Conservation (phyloP, 108 stramenopile species). For the Ochromonas danica region DNA sequence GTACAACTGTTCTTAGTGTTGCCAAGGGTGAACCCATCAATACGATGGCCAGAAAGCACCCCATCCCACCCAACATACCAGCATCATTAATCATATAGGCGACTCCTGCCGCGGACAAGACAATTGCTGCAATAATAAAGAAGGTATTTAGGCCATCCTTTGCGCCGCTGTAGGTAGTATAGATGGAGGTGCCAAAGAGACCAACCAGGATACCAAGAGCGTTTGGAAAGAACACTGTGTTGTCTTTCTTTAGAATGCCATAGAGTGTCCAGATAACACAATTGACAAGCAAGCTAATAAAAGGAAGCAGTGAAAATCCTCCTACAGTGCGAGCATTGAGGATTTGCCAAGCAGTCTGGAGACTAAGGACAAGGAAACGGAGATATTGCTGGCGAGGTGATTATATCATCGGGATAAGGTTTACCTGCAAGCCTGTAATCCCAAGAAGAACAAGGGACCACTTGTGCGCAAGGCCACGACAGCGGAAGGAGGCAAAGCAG, state of each 20-base stretch:
- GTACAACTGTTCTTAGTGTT: neutral
- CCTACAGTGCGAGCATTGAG: neutral
- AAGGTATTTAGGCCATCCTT: neutral
- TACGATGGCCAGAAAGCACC: neutral
- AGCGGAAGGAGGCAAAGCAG: no score
- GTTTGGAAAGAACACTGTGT: constrained; percentile 15
- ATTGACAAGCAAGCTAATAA: constrained; percentile 1
- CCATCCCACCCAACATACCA: neutral
- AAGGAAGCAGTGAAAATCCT: neutral
- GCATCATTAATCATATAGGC: neutral
- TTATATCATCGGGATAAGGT: no score
- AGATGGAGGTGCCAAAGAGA: neutral
- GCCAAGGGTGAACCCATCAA: constrained; percentile 1
- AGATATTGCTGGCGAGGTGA: no score
- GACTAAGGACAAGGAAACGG: no score
- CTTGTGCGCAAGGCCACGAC: neutral
- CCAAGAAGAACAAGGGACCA: constrained; percentile 1
- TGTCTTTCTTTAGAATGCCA: neutral
- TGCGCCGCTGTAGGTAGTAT: neutral
- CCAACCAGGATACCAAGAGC: neutral
- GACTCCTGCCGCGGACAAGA: neutral
- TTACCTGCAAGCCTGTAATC: neutral
- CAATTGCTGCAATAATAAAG: neutral
- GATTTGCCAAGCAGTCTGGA: neutral
- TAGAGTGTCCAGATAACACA: constrained; percentile 22